Evolutionary conservation across 345 rosid species (phyloP).

Genomic region (Cardamine resedifolia): DNA sequence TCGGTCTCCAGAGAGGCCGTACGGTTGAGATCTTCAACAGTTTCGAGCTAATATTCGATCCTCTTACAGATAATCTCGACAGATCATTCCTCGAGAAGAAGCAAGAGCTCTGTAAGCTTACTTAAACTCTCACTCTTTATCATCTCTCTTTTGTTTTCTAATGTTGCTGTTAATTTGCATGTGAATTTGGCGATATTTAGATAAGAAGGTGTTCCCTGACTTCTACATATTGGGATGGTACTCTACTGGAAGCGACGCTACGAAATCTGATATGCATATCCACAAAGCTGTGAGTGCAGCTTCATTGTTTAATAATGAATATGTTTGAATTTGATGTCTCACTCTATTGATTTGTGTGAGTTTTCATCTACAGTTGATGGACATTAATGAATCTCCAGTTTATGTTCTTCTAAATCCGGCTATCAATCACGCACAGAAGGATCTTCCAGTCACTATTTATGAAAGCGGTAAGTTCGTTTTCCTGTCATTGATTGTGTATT

Average conservation of each 20-base stretch:
- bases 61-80: slow-evolving; percentile 65
- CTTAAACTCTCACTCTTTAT: not conserved
- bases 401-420: slow-evolving; percentile 86
- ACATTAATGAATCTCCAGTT: slow-evolving; percentile 89
- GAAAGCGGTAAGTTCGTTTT: slow-evolving; percentile 66
- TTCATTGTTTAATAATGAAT: not conserved
- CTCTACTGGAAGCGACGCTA: slow-evolving; percentile 80
- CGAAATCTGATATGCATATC: slow-evolving; percentile 86
- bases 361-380: slow-evolving; percentile 72
- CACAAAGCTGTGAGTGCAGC: slow-evolving; percentile 77
- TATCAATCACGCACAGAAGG: slow-evolving; percentile 83
- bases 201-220: slow-evolving; percentile 89
- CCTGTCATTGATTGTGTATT: not conserved
- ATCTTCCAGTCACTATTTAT: slow-evolving; percentile 81
- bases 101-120: slow-evolving; percentile 81
- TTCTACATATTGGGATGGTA: slow-evolving; percentile 94
- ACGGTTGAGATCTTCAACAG: slow-evolving; percentile 96
- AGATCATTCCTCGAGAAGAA: slow-evolving; percentile 89
- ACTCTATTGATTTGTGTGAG: slow-evolving; percentile 2
- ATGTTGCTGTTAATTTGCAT: not conserved
- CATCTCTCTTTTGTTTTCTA: not conserved
- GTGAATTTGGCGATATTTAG: slow-evolving; percentile 30
- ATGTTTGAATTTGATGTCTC: not conserved
- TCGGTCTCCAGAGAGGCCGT: slow-evolving; percentile 92
- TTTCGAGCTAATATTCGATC: slow-evolving; percentile 86